A percentile compares a stretch with the other conserved stretches of the same genome.
Evolutionary conservation across 202 grass and related monocot species (phyloP).

Genomic region (Brachypodium distachyon): DNA sequence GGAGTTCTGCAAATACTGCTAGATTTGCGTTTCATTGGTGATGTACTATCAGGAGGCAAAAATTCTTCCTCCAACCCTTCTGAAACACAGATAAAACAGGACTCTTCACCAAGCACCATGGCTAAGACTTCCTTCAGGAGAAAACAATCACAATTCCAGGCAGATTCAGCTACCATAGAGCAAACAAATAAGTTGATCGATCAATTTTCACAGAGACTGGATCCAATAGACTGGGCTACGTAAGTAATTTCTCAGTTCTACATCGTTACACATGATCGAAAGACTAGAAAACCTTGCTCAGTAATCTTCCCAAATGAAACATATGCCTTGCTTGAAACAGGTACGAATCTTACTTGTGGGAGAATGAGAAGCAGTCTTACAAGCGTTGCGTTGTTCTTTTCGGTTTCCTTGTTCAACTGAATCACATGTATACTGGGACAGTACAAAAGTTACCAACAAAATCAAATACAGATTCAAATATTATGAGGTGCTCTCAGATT

Average conservation of each 20-base stretch:
- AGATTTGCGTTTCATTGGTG: constrained; percentile 81
- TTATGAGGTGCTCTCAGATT: constrained; percentile 91
- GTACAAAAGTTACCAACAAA: constrained; percentile 87
- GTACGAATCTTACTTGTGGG: constrained; percentile 95
- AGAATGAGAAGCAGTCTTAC: constrained; percentile 99
- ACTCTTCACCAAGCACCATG: constrained; percentile 30
- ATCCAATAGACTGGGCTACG: constrained; percentile 99
- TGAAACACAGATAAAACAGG: constrained; percentile 49
- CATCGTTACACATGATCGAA: neutral
- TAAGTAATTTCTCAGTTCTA: constrained; percentile 50
- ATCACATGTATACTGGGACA: constrained; percentile 80
- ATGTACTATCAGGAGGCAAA: constrained; percentile 81
- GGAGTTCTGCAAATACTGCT: constrained; percentile 85
- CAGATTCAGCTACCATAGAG: constrained; percentile 47
- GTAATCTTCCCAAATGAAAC: constrained; percentile 10
- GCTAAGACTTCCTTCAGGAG: constrained; percentile 73
- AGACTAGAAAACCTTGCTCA: neutral
- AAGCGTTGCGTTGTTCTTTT: constrained; percentile 93
- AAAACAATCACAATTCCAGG: constrained; percentile 48
- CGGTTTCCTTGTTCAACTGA: constrained; percentile 93
- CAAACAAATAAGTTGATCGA: constrained; percentile 64
- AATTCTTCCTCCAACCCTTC: constrained; percentile 33
- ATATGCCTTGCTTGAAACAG: constrained; percentile 48
- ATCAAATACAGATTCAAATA: constrained; percentile 92
- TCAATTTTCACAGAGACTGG: constrained; percentile 75